phyloP scores from a whole-genome alignment of 257 asterid species.

The Salvia hispanica region DNA sequence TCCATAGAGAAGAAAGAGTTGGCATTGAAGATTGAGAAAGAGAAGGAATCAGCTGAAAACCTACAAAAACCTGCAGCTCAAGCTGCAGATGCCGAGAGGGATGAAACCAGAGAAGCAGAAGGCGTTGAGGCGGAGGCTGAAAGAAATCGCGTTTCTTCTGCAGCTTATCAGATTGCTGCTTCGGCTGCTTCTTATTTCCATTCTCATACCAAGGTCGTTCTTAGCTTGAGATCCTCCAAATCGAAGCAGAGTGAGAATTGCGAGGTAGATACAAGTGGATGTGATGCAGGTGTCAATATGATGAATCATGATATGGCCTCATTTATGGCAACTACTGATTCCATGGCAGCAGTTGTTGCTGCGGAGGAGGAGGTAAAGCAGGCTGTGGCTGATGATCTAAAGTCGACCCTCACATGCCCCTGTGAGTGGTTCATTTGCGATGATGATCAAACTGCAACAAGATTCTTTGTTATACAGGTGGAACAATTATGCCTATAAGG shows the following conservation, averaged over 20 bases:
- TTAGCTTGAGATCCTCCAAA: conserved; percentile 52
- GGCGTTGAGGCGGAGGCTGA: conserved; percentile 30
- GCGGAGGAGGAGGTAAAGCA: conserved; percentile 96
- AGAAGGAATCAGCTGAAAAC: conserved; percentile 37
- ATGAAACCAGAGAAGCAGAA: conserved; percentile 23
- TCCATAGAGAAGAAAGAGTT: conserved; percentile 73
- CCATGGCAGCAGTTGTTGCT: conserved; percentile 84
- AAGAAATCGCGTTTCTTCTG: conserved; percentile 44
- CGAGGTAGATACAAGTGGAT: conserved; percentile 22
- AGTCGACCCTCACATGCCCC: conserved; percentile 67
- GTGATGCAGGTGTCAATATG: conserved; percentile 26
- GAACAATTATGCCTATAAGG: neutral
- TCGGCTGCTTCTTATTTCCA: conserved; percentile 89
- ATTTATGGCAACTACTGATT: conserved; percentile 75
- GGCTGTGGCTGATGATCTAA: conserved; percentile 92
- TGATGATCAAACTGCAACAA: conserved; percentile 71
- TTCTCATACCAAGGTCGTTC: conserved; percentile 69
- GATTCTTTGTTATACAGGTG: conserved; percentile 90
- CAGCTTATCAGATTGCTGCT: conserved; percentile 82
- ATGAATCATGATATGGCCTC: conserved; percentile 61
- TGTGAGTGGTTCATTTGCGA: conserved; percentile 95
- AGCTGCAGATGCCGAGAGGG: conserved; percentile 31
- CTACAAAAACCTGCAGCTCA: conserved; percentile 18
- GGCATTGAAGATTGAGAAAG: conserved; percentile 46
- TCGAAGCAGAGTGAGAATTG: conserved; percentile 32